Evolutionary conservation across 495 filamentous ascomycete species (phyloP), one percentile per base, ranked within the genome.

Genomic region (Penicillium tannophilum): DNA sequence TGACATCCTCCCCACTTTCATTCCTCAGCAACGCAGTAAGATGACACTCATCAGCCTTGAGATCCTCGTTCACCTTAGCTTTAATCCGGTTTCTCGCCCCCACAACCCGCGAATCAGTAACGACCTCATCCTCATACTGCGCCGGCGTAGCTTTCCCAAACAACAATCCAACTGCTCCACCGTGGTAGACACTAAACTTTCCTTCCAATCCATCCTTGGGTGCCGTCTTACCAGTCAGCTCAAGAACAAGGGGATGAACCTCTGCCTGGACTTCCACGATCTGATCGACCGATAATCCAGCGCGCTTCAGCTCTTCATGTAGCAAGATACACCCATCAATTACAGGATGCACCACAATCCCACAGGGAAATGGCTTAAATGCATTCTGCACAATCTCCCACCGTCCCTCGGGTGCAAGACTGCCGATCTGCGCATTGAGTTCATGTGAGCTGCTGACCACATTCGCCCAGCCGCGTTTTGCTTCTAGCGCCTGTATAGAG

Each of bases 351-450:
- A 82, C 78, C 12, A 84, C 79, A 64, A 85, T 84, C 6, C 80
- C 82, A 64, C 82, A 84, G 8, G 81, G 80, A 56, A 77, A 85
- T 1, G 79, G 82, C 65, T 85, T 84, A 67, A 84, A 84, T 5
- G 74, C 74, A 59, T 84, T 84, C 54, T 69, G 68, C 63, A 74
- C 65, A 14, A 81, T 78, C 70, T 85, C 80, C 82, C 81, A 85
- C 30, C 59, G 58, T 20, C 54, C 58, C 30, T 4, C 46, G 19
- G 33, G 47, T 12, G 55, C 58, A 11, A 72, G 46, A 9, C 51
- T 56, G 19, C 8, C 58, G 17, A 61, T 59, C 51, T 63, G 53
- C 11, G 44, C 54, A 4, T 51, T 47, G 6, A 65, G 58, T 28
- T 56, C 51, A 16, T 69, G 54, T 8, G 56, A 60, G 26, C 59